Evolutionary conservation across 768 basidiomycete species (phyloP).

Genomic region (Russula ochroleuca): DNA sequence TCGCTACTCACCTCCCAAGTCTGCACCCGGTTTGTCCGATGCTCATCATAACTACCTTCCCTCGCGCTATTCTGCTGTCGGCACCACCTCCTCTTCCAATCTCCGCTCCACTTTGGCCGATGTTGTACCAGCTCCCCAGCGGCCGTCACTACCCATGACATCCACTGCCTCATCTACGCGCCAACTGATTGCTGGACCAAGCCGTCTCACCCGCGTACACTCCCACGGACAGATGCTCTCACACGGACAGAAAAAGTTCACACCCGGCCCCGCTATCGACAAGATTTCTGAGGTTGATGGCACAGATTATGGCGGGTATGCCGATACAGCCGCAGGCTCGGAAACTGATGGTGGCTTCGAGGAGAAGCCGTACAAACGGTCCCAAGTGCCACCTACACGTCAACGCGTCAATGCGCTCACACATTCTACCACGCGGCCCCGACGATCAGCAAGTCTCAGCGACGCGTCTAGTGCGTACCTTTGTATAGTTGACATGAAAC

Average conservation of each 20-base stretch:
- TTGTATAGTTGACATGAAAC: background rate
- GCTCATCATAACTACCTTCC: constrained; percentile 10
- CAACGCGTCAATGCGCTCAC: constrained; percentile 32
- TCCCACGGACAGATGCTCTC: constrained; percentile 12
- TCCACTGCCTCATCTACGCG: constrained; percentile 18
- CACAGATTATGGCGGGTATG: constrained; percentile 39
- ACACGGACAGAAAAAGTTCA: constrained; percentile 22
- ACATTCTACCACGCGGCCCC: constrained; percentile 50
- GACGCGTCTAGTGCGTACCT: constrained; percentile 47
- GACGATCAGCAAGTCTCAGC: constrained; percentile 75
- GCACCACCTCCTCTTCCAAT: constrained; percentile 17
- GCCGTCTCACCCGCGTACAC: constrained; percentile 27
- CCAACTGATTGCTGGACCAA: constrained; percentile 23
- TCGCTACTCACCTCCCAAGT: constrained; percentile 25
- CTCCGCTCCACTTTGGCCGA: constrained; percentile 23
- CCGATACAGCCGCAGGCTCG: constrained; percentile 32
- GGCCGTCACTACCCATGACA: constrained; percentile 22
- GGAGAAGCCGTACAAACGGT: constrained; percentile 8
- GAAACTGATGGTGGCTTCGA: constrained; percentile 43
- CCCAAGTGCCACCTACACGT: constrained; percentile 28
- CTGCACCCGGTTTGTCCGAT: constrained; percentile 16
- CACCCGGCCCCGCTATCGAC: constrained; percentile 39
- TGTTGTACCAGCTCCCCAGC: constrained; percentile 27
- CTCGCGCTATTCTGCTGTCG: constrained; percentile 14
- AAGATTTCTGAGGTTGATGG: constrained; percentile 46